phyloP scores from a whole-genome alignment of 257 asterid species.

The Eustoma russellianum region DNA sequence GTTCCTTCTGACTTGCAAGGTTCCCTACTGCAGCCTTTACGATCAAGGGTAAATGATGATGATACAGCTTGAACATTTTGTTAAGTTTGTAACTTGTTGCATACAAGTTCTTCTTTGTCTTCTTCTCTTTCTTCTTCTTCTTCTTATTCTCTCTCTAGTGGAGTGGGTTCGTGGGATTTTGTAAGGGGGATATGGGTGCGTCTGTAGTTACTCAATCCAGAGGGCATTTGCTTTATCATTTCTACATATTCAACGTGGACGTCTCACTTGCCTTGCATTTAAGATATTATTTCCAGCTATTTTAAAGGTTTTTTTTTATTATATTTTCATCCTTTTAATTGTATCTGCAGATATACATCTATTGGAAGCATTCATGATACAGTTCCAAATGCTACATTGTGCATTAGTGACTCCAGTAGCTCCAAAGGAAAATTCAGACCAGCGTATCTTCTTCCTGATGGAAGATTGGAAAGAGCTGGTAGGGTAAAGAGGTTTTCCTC shows the following conservation, averaged over 20 bases:
- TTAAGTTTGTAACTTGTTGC: not conserved
- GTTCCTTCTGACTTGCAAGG: conserved; percentile 89
- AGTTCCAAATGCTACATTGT: conserved; percentile 65
- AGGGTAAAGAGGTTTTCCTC: conserved; percentile 54
- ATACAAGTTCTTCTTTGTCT: not conserved
- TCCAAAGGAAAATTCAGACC: conserved; percentile 56
- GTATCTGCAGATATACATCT: conserved; percentile 70
- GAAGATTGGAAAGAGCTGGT: conserved; percentile 95
- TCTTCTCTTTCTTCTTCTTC: too few species aligned
- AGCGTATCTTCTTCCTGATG: conserved; percentile 79
- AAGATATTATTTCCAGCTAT: not conserved
- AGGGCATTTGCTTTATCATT: not conserved
- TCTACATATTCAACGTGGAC: not conserved
- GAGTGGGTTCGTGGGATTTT: not conserved
- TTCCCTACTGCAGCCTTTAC: conserved; percentile 84
- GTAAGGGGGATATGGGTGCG: not conserved
- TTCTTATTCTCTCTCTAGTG: not conserved
- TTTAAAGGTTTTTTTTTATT: conserved; percentile 5
- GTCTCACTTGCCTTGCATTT: not conserved
- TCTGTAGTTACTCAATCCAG: not conserved
- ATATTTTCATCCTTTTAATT: conserved; percentile 7
- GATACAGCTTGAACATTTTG: conserved; percentile 8
- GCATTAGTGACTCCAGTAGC: conserved; percentile 29
- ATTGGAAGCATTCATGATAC: conserved; percentile 96
- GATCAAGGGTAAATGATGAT: conserved; percentile 69